A percentile compares a stretch with the other conserved stretches of the same genome.
phyloP scores from a whole-genome alignment of 805 yeast genomes.

The Saturnispora saitoi region DNA sequence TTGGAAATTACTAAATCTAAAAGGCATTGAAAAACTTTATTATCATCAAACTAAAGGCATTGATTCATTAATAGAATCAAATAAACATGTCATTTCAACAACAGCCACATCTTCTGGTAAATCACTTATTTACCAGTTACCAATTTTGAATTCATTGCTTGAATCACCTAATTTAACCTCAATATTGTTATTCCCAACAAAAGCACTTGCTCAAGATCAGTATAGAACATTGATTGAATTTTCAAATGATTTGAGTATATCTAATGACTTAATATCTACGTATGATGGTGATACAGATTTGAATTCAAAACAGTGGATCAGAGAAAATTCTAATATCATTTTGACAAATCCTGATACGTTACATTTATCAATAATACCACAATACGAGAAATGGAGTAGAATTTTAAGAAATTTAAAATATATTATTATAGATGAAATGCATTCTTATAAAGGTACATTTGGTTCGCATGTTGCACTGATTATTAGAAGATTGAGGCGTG shows the following conservation, averaged over 20 bases:
- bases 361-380: conserved; percentile 77
- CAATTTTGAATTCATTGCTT: conserved; percentile 51
- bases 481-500: conserved; percentile 67
- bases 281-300: conserved; percentile 90
- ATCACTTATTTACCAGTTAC: conserved; percentile 84
- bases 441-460: conserved; percentile 81
- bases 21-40: conserved; percentile 49
- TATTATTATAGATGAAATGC: conserved; percentile 80
- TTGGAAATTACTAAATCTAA: conserved; percentile 27
- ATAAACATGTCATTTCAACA: conserved; percentile 73
- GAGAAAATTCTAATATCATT: conserved; percentile 63
- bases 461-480: conserved; percentile 89
- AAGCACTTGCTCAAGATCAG: conserved; percentile 97
- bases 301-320: conserved; percentile 41
- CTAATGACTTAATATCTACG: conserved; percentile 31
- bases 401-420: conserved; percentile 59
- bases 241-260: conserved; percentile 9
- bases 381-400: conserved; percentile 62
- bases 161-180: conserved; percentile 47
- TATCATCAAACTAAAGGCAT: conserved; percentile 79
- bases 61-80: conserved; percentile 39
- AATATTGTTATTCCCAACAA: conserved; percentile 89
- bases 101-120: conserved; percentile 97
- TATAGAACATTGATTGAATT: conserved; percentile 57
- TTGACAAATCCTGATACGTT: conserved; percentile 95